Evolutionary conservation across 345 rosid species (phyloP).

Genomic region (Citrus unshiu): DNA sequence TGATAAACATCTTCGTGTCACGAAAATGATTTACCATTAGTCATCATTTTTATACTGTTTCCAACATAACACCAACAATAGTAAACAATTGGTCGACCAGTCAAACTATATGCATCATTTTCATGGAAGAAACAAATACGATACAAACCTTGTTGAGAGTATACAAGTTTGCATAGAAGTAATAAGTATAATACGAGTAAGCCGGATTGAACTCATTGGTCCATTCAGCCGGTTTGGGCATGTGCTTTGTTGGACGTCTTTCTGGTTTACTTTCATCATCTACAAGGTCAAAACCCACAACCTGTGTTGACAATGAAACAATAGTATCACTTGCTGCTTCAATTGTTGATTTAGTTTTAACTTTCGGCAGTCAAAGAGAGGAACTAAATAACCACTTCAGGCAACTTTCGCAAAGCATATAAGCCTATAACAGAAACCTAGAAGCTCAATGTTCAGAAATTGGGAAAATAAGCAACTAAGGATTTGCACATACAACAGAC

Average conservation of each 20-base stretch:
- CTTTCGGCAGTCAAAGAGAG: background rate
- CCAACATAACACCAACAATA: background rate
- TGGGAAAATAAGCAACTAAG: background rate
- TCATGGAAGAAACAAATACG: background rate
- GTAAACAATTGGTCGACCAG: slow-evolving; percentile 1
- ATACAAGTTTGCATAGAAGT: slow-evolving; percentile 53
- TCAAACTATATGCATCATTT: background rate
- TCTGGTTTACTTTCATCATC: slow-evolving; percentile 66
- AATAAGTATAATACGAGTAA: slow-evolving; percentile 52
- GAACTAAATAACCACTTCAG: background rate
- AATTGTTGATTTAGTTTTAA: background rate
- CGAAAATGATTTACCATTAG: background rate
- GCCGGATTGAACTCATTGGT: slow-evolving; percentile 58
- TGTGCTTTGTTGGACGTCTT: slow-evolving; percentile 61
- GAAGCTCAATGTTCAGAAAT: background rate
- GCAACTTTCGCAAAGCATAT: background rate
- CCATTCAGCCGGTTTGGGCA: slow-evolving; percentile 56
- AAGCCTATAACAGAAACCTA: background rate
- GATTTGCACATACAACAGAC: background rate
- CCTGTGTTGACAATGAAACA: slow-evolving; percentile 31
- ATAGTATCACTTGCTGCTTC: background rate
- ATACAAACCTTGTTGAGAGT: slow-evolving; percentile 43
- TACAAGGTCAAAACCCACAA: slow-evolving; percentile 56
- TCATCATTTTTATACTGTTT: background rate
- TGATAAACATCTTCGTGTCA: background rate